Percentiles rank a stretch among this genome's conserved stretches.
phyloP scores from a whole-genome alignment of 768 basidiomycete genomes.

The Pulveroboletus sp. region DNA sequence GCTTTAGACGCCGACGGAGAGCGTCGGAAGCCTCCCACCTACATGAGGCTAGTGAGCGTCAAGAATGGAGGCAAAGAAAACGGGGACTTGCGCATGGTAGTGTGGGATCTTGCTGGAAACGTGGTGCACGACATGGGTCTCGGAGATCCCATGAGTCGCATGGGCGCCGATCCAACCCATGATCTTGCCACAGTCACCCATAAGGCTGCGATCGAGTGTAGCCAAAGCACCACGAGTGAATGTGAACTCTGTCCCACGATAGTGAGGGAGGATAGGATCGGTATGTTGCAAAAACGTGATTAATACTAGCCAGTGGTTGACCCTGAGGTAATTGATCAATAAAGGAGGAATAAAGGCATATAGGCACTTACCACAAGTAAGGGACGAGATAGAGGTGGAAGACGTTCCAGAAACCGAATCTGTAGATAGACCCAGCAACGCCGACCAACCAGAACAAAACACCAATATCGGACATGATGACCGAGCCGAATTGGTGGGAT shows the following conservation, averaged over 20 bases:
- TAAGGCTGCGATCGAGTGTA: constrained; percentile 80
- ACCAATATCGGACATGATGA: constrained; percentile 82
- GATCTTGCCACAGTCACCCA: constrained; percentile 72
- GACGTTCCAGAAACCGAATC: constrained; percentile 65
- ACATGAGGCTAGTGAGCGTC: not conserved
- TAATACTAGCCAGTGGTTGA: constrained; percentile 92
- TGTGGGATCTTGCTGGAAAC: constrained; percentile 95
- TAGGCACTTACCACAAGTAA: constrained; percentile 64
- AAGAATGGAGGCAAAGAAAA: not conserved
- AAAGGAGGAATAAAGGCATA: not conserved
- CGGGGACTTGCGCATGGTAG: constrained; percentile 61
- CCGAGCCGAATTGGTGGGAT: constrained; percentile 70
- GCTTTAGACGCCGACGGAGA: constrained; percentile 66
- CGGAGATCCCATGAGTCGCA: constrained; percentile 88
- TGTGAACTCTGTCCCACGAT: constrained; percentile 83
- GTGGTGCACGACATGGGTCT: constrained; percentile 92
- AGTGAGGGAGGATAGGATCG: constrained; percentile 91
- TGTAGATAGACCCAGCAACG: constrained; percentile 50
- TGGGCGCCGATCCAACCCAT: constrained; percentile 84
- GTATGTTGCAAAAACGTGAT: constrained; percentile 99
- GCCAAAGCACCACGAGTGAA: constrained; percentile 92
- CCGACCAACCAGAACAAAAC: constrained; percentile 66
- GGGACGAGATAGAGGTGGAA: constrained; percentile 80
- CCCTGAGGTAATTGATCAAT: constrained; percentile 36
- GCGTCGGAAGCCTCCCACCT: constrained; percentile 91